Evolutionary conservation across 495 filamentous ascomycete genomes (phyloP).

Genomic region (Massariosphaeria phaeospora): DNA sequence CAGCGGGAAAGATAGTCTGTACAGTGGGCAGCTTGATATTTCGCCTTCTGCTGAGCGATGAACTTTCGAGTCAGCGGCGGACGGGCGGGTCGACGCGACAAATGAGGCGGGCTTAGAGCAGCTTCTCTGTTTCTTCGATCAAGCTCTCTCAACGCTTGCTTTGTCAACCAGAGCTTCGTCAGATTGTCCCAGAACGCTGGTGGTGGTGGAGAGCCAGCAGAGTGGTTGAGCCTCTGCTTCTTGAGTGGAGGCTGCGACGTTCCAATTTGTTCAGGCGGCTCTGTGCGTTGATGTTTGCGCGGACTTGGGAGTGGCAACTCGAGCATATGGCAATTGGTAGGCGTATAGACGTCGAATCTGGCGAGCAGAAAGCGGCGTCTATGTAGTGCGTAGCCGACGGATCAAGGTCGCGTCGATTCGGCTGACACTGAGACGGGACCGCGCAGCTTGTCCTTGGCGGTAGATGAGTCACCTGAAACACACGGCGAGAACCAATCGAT

Average conservation of each 20-base stretch:
- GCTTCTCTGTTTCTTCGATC: conserved; percentile 33
- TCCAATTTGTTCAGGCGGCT: no score
- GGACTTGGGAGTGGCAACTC: no score
- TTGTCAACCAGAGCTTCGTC: conserved; percentile 35
- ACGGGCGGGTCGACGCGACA: conserved; percentile 14
- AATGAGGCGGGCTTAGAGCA: conserved; percentile 18
- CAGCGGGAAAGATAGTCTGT: conserved; percentile 8
- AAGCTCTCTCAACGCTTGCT: conserved; percentile 32
- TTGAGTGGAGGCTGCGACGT: conserved; percentile 14
- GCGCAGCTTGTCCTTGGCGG: no score
- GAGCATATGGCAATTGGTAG: no score
- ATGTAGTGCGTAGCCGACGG: no score
- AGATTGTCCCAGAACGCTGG: conserved; percentile 34
- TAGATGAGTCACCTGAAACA: no score
- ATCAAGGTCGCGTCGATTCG: no score
- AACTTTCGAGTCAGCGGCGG: conserved; percentile 23
- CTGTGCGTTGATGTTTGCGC: no score
- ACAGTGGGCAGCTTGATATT: background rate
- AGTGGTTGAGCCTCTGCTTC: conserved; percentile 27
- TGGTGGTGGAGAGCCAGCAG: conserved; percentile 15
- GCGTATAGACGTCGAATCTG: no score
- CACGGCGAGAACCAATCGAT: no score
- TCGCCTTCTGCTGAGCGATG: conserved; percentile 23
- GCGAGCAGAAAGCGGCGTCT: no score
- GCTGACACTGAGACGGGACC: no score